Evolutionary conservation across 106 monocot species (phyloP).

Genomic region (Dendrobium huoshanense): DNA sequence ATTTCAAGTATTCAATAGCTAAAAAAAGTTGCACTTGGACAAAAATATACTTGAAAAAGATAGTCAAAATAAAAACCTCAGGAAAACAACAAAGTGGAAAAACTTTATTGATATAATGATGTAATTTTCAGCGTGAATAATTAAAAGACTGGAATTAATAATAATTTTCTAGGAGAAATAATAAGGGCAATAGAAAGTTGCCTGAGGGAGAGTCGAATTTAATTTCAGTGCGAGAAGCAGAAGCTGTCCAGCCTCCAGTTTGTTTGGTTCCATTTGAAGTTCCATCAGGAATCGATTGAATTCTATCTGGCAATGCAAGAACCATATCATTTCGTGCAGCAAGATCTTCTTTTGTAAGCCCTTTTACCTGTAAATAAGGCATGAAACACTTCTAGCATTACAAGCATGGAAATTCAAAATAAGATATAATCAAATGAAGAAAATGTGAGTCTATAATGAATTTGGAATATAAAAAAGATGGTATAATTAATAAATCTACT

Average conservation of each 20-base stretch:
- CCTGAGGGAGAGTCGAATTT: constrained; percentile 62
- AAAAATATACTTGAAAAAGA: background rate
- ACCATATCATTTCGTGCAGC: constrained; percentile 75
- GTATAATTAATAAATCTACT: background rate
- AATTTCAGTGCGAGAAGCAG: constrained; percentile 76
- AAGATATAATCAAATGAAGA: background rate
- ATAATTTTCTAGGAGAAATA: background rate
- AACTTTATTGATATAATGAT: background rate
- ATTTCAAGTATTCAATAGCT: background rate
- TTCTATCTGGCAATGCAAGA: constrained; percentile 77
- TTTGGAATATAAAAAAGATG: background rate
- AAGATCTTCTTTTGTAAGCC: constrained; percentile 81
- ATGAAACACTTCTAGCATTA: background rate
- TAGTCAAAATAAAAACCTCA: background rate
- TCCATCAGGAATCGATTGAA: constrained; percentile 89
- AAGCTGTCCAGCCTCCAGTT: constrained; percentile 66
- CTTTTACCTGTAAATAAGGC: constrained; percentile 59
- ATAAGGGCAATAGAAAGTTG: constrained; percentile 4
- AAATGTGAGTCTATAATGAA: background rate
- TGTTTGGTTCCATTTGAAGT: constrained; percentile 54
- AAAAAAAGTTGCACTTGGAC: background rate
- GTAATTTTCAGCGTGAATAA: background rate
- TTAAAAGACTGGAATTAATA: background rate
- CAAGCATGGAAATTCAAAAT: background rate
- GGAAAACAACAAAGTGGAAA: background rate